These are phyloP conservation scores for Polyporus tsugae DNA, from an alignment of 1,284 basidiomycete species.

Conservation along the genomic window DNA sequence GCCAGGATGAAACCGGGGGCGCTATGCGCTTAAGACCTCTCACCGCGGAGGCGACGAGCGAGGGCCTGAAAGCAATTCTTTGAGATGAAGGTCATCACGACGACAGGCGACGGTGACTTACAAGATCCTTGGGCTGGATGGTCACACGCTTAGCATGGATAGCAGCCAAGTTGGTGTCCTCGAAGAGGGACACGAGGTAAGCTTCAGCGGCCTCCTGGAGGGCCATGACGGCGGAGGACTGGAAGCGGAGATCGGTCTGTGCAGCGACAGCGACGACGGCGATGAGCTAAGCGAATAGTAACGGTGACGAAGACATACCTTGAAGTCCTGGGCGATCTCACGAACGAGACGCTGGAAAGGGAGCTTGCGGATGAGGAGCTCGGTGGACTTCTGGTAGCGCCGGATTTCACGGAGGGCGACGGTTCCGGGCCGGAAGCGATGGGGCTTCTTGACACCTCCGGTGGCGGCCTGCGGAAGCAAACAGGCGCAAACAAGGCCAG, in stretches of 20 bases:
- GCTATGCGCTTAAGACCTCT: constrained; percentile 71
- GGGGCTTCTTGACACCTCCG: constrained; percentile 98
- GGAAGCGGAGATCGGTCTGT: constrained; percentile 94
- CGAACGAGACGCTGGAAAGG: constrained; percentile 96
- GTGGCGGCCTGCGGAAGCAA: constrained; percentile 68
- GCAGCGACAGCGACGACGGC: constrained; percentile 5
- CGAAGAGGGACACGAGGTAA: constrained; percentile 96
- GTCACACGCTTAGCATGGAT: constrained; percentile 96
- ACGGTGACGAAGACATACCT: constrained; percentile 59
- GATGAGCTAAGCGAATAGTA: constrained; percentile 17
- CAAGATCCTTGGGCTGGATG: constrained; percentile 87
- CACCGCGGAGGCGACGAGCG: constrained; percentile 89
- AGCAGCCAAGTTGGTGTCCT: constrained; percentile 92
- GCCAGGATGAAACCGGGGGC: constrained; percentile 3
- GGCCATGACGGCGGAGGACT: constrained; percentile 95
- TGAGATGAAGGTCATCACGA: neutral
- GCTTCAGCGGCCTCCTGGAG: constrained; percentile 97
- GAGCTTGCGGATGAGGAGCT: constrained; percentile 95
- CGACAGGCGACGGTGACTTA: constrained; percentile 23
- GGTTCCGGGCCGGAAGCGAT: constrained; percentile 97
- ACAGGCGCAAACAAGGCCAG: constrained; percentile 35
- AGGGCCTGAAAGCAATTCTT: constrained; percentile 55
- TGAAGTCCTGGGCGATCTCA: constrained; percentile 97
- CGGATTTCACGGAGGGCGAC: constrained; percentile 98
- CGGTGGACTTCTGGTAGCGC: constrained; percentile 97